Evolutionary conservation across 208 protist species (phyloP).

Genomic region (Leishmania gerbilli): DNA sequence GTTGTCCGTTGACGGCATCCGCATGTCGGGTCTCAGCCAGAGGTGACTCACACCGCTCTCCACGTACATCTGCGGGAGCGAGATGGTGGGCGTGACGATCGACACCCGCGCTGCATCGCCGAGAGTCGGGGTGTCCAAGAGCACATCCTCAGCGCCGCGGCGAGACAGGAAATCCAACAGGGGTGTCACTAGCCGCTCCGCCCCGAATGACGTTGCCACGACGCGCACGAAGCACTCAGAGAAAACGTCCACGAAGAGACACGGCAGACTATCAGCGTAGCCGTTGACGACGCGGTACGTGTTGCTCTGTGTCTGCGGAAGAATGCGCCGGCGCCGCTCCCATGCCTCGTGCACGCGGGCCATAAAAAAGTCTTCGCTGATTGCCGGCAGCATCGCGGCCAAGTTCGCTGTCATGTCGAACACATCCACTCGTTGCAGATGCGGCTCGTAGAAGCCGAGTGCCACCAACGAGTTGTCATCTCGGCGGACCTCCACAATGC

Average conservation of each 20-base stretch:
- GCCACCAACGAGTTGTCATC: slow-evolving; percentile 58
- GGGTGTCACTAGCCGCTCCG: slow-evolving; percentile 76
- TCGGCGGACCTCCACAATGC: slow-evolving; percentile 72
- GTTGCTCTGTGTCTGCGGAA: slow-evolving; percentile 57
- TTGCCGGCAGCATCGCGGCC: slow-evolving; percentile 54
- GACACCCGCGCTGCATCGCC: slow-evolving; percentile 48
- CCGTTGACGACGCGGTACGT: slow-evolving; percentile 83
- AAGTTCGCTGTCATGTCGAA: slow-evolving; percentile 65
- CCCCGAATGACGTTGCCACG: slow-evolving; percentile 67
- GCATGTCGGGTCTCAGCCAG: slow-evolving; percentile 56
- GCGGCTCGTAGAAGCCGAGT: slow-evolving; percentile 83
- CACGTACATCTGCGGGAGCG: slow-evolving; percentile 53
- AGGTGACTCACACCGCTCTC: slow-evolving; percentile 75
- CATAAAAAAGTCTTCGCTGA: slow-evolving; percentile 85
- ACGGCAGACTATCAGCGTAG: slow-evolving; percentile 71
- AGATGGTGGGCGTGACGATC: slow-evolving; percentile 53
- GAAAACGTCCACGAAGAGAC: slow-evolving; percentile 84
- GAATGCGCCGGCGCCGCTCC: slow-evolving; percentile 56
- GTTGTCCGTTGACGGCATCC: slow-evolving; percentile 47
- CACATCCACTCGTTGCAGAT: slow-evolving; percentile 64
- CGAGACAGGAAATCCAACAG: slow-evolving; percentile 69
- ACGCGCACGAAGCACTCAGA: slow-evolving; percentile 76
- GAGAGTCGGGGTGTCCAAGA: slow-evolving; percentile 74
- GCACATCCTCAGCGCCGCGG: slow-evolving; percentile 68
- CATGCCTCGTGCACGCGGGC: slow-evolving; percentile 57